phyloP scores from a whole-genome alignment of 2,329 filamentous ascomycete genomes.

The Cladosporium sphaerospermum region DNA sequence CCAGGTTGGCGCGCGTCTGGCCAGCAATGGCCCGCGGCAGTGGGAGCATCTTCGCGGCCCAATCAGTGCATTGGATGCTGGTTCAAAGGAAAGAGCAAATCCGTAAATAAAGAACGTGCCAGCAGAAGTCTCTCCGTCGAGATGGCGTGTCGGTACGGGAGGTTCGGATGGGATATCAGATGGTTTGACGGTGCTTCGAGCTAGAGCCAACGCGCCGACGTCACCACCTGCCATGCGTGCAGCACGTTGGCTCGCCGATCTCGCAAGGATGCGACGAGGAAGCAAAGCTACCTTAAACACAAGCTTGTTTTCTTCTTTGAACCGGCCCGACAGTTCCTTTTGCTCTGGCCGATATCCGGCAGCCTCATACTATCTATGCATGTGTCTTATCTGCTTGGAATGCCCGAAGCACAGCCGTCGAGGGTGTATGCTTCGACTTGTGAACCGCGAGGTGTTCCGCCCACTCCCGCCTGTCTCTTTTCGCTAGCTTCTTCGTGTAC shows the following conservation, averaged over 20 bases:
- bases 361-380: too few species aligned
- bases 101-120: background rate
- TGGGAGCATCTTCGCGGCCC: constrained; percentile 2
- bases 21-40: constrained; percentile 10
- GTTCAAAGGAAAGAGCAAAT: background rate
- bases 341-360: too few species aligned
- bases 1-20: constrained; percentile 8
- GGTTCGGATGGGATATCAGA: background rate
- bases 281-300: background rate
- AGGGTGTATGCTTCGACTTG: too few species aligned
- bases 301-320: constrained; percentile 2
- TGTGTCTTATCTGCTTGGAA: too few species aligned
- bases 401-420: too few species aligned
- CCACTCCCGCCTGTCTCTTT: too few species aligned
- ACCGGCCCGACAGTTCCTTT: too few species aligned
- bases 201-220: background rate
- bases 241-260: background rate
- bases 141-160: background rate
- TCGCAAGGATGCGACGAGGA: background rate
- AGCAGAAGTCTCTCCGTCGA: background rate
- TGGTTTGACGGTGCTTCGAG: constrained; percentile 1
- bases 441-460: too few species aligned
- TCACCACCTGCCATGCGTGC: background rate
- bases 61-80: constrained; percentile 4
- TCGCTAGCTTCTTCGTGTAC: too few species aligned